Evolutionary conservation across 306 rosid species (phyloP), one percentile per base, ranked within the genome.

Genomic region (Prunus davidiana): DNA sequence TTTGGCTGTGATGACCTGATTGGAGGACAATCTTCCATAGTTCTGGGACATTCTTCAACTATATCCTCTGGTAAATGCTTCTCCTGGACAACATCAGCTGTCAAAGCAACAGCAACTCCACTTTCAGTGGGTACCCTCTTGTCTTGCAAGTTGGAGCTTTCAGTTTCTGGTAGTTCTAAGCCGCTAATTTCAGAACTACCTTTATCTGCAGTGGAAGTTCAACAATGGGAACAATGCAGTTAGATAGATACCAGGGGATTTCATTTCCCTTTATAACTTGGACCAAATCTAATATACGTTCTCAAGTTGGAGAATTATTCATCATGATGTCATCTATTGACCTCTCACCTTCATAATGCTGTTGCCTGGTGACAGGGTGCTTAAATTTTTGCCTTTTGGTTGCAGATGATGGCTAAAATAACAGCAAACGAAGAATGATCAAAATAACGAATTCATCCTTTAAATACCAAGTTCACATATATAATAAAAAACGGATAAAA

Each of bases 341-440:
- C 51, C 75, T 80, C 90, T 85, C 84, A 93, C 98, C 93, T 84
- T 69, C 78, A 74, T 72, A 81, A 77, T 32, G 76, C 76, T 80
- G 85, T 64, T 70, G 82, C 73, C 67, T 73, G 28, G 83, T 76
- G 80, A 86, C 75, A 38, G 89, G 82, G 69, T 75, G 88, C 76
- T 85, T 76, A 54, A 65, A 27, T 69, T 90, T 89, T 79, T 84
- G 92, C 84, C 82, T 81, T 84, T 85, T 89, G 18, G 83, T 85
- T 62, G 87, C 79, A 77, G 86, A 79, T 76, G 92, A 79, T 55
- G 89, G 73, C 98, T 95, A 75, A 45, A 69, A 83, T 49, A 67
- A 73, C 34, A 72, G 49, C 4, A 75, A 80, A 25, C 47, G 20
- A 79, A 67, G 79, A 60, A 77, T 28, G 78, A 61, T 22, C 46